Evolutionary conservation across 306 rosid genomes (phyloP).

Genomic region (Dicorynia guianensis): DNA sequence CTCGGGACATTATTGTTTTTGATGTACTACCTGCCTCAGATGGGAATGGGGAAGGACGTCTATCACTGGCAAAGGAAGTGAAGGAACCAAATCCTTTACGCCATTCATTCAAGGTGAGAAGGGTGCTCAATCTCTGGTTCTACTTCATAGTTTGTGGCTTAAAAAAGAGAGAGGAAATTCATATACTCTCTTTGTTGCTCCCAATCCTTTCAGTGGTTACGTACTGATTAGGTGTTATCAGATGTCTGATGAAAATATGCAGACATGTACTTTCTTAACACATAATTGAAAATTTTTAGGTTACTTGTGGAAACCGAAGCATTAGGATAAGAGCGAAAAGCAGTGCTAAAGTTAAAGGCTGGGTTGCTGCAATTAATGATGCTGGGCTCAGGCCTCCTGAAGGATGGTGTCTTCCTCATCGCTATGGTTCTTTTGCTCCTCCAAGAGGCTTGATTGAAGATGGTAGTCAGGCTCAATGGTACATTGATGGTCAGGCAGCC

Average conservation of each 20-base stretch:
- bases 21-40: slow-evolving; percentile 85
- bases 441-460: slow-evolving; percentile 94
- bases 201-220: slow-evolving; percentile 22
- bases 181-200: slow-evolving; percentile 26
- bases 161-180: slow-evolving; percentile 22
- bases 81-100: slow-evolving; percentile 91
- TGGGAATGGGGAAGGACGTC: slow-evolving; percentile 85
- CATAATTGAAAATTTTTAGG: slow-evolving; percentile 52
- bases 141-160: slow-evolving; percentile 34
- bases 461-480: slow-evolving; percentile 97
- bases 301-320: slow-evolving; percentile 85
- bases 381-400: slow-evolving; percentile 98
- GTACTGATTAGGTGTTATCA: slow-evolving; percentile 25
- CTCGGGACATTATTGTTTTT: slow-evolving; percentile 93
- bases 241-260: slow-evolving; percentile 35
- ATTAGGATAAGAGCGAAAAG: slow-evolving; percentile 79
- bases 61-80: slow-evolving; percentile 79
- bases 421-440: slow-evolving; percentile 97
- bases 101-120: slow-evolving; percentile 81
- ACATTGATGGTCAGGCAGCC: slow-evolving; percentile 87
- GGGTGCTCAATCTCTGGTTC: slow-evolving; percentile 38
- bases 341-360: slow-evolving; percentile 79
- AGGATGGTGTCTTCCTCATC: slow-evolving; percentile 99
- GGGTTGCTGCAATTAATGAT: slow-evolving; percentile 97
- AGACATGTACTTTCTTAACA: slow-evolving; percentile 34